Percentiles rank a stretch among this genome's conserved stretches.
Conservation (phyloP, 176 grass and related monocot species). For the Leersia perrieri region DNA sequence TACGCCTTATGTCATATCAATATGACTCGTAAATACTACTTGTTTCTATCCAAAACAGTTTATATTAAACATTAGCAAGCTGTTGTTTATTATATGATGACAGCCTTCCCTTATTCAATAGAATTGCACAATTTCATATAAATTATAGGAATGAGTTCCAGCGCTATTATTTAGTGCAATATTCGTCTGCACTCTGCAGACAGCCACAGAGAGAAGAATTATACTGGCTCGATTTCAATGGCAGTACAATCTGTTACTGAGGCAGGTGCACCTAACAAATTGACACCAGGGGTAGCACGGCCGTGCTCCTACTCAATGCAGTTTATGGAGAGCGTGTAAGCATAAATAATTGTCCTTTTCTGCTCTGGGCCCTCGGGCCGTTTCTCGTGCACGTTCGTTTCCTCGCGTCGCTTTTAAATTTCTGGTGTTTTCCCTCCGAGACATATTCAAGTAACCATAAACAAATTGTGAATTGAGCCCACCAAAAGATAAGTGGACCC, state of each 20-base stretch:
- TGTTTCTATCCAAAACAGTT: too few species aligned
- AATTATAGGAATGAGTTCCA: too few species aligned
- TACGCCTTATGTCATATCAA: too few species aligned
- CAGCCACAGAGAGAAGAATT: too few species aligned
- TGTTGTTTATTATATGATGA: too few species aligned
- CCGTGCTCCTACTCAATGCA: too few species aligned
- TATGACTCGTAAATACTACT: too few species aligned
- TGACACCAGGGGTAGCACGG: not conserved
- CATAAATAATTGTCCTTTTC: not conserved
- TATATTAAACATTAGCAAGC: too few species aligned
- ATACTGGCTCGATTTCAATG: not conserved
- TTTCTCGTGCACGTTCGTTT: not conserved
- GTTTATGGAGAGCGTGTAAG: not conserved
- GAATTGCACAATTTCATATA: too few species aligned
- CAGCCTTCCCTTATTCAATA: too few species aligned
- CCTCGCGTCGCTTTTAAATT: not conserved
- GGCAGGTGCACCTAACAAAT: not conserved
- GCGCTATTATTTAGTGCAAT: too few species aligned
- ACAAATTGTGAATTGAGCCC: not conserved
- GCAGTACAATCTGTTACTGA: not conserved
- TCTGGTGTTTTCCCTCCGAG: not conserved
- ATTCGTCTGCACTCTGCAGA: too few species aligned
- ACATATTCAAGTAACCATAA: not conserved
- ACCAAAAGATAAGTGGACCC: not conserved
- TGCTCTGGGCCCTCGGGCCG: not conserved